Base-by-base conservation (phyloP, 352 stramenopile species). In the Nothophytophthora sp. region DNA sequence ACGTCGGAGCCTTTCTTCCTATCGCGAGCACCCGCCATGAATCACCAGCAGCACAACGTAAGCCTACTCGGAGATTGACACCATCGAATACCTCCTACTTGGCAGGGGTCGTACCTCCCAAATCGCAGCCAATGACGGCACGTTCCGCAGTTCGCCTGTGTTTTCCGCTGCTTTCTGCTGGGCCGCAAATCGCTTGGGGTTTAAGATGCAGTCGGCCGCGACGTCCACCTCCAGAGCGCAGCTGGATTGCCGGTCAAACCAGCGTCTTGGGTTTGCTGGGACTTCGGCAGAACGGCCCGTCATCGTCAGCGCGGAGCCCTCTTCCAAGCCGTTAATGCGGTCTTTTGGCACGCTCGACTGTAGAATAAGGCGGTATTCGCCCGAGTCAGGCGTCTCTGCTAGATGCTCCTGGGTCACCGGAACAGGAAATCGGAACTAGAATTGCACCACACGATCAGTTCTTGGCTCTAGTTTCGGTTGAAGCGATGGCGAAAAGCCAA, bases 181-280 rank as follows among this genome's bases (percentile, higher is more conserved):
- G 13, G 30, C 37, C 13, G 53, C 63, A 53, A 88, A 81, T 3
- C 62, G 50, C 18, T 54, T 66, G 13, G 81, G 65, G 48, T 95
- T 93, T 11, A 92, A 43, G 33, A 95, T 91, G 38, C 68, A 75
- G 6, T 73, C 63, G 24, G 73, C 76, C 11, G 81, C 69, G 12
- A 89, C 83, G 38, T 95, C 86, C 18, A 78, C 55, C 39, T 95
- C 86, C 8, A 95, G 48, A 0, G 67, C 76, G 57, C 80, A 95
- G 28, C 48, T 80, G 0, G 80, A 92, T 33, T 92, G 78, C 0
- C 84, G 70, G 35, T 81, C 75, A 55, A 80, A 91, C 80, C 83
- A 91, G 10, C 59, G 41, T 29, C 64, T 61, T 23, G 56, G 43
- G 6, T 30, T 28, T 24, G 69, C 52, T 9, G 60, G 54, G 19